phyloP scores from a whole-genome alignment of 805 yeast genomes.

The Schwanniomyces polymorphus region DNA sequence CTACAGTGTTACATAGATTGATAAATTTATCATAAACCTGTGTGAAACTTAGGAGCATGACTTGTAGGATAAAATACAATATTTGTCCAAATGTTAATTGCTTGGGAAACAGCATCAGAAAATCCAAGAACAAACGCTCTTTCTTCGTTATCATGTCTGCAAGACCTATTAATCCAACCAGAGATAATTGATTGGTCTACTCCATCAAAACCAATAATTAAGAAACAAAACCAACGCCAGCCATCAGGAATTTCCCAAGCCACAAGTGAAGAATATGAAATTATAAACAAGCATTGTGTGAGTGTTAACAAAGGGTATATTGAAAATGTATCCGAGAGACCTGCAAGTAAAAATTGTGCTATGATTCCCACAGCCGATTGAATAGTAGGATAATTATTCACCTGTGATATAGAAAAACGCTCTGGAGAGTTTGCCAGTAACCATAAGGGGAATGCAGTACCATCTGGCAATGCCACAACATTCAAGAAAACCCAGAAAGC shows the following conservation, averaged over 20 bases:
- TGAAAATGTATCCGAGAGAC: constrained; percentile 35
- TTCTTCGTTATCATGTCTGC: constrained; percentile 9
- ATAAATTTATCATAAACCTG: too few relatives aligned
- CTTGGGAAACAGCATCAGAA: constrained; percentile 27
- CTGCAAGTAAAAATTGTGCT: constrained; percentile 38
- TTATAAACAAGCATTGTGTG: constrained; percentile 29
- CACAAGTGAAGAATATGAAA: constrained; percentile 36
- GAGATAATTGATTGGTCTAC: constrained; percentile 39
- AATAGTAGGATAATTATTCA: constrained; percentile 41
- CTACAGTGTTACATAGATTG: too few relatives aligned
- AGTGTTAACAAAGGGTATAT: constrained; percentile 34
- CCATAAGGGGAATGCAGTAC: constrained; percentile 41
- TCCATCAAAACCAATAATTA: constrained; percentile 35
- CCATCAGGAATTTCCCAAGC: constrained; percentile 43
- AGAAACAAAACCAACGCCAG: constrained; percentile 39
- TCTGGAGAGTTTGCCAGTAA: constrained; percentile 23
- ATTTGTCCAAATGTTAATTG: constrained; percentile 47
- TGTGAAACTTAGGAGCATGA: constrained; percentile 38
- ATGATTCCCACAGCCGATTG: constrained; percentile 42
- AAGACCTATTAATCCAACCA: constrained; percentile 39
- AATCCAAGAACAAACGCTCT: constrained; percentile 3
- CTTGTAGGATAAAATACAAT: constrained; percentile 43
- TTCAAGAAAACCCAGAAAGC: constrained; percentile 22
- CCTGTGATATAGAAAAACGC: constrained; percentile 29
- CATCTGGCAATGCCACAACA: constrained; percentile 41